A percentile compares a stretch with the other conserved stretches of the same genome.
These are phyloP conservation scores for Aspergillus amoenus DNA, from an alignment of 2,329 filamentous ascomycete species.

Conservation along the genomic window DNA sequence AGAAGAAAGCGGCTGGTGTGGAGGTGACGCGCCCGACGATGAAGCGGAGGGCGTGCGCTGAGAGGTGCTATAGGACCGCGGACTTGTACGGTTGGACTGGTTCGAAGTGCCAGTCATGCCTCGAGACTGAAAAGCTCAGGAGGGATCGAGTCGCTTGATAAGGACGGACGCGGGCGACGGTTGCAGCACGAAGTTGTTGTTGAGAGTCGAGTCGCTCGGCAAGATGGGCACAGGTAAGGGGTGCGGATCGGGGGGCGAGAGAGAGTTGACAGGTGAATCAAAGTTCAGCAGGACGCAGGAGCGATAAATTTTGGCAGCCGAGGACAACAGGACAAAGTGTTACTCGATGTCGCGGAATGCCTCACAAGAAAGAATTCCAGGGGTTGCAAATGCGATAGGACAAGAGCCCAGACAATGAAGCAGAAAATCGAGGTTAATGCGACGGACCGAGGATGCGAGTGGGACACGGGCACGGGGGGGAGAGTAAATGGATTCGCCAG, in stretches of 20 bases:
- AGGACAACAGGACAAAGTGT: background rate
- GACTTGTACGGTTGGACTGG: slow-evolving; percentile 43
- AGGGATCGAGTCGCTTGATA: slow-evolving; percentile 16
- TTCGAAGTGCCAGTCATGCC: slow-evolving; percentile 44
- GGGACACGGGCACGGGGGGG: slow-evolving; percentile 15
- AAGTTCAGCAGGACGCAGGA: slow-evolving; percentile 1
- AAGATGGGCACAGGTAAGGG: slow-evolving; percentile 10
- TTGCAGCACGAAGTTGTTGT: slow-evolving; percentile 9
- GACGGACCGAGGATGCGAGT: slow-evolving; percentile 20
- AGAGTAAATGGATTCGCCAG: slow-evolving; percentile 12
- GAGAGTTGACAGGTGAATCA: slow-evolving; percentile 10
- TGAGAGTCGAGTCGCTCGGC: slow-evolving; percentile 6
- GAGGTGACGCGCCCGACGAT: slow-evolving; percentile 41
- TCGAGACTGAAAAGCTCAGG: slow-evolving; percentile 22
- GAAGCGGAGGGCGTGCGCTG: slow-evolving; percentile 42
- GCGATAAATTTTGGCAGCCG: background rate
- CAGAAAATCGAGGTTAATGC: slow-evolving; percentile 14
- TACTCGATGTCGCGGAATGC: slow-evolving; percentile 3
- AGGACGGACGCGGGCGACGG: slow-evolving; percentile 11
- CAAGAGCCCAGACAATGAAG: slow-evolving; percentile 5
- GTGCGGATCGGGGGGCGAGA: slow-evolving; percentile 11
- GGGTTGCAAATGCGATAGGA: slow-evolving; percentile 13
- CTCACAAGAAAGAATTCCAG: slow-evolving; percentile 10
- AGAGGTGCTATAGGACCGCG: slow-evolving; percentile 40
- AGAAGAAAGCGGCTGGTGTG: slow-evolving; percentile 33